Conservation (phyloP, 331 rosid species). For the Quercus lobata region DNA sequence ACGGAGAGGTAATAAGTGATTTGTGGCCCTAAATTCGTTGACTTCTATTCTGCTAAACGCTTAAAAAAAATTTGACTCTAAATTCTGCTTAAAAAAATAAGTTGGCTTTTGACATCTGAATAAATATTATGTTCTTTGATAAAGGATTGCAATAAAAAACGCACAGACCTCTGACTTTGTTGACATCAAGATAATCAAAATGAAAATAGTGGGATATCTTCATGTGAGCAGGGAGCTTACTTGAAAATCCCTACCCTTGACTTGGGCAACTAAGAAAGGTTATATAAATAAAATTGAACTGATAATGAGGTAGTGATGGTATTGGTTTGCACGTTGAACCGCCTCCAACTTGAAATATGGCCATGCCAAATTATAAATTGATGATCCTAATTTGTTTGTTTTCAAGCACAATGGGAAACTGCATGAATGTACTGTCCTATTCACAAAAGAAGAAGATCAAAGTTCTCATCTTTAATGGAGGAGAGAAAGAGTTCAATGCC, state of each 20-base stretch:
- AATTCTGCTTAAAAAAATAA: not conserved
- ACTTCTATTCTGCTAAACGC: not conserved
- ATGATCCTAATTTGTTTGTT: not conserved
- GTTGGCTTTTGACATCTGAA: not conserved
- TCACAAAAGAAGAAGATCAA: slow-evolving; percentile 15
- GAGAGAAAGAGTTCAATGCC: slow-evolving; percentile 6
- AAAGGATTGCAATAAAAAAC: not conserved
- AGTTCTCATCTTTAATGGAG: slow-evolving; percentile 14
- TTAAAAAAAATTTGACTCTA: not conserved
- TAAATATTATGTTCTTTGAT: not conserved
- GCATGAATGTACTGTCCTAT: slow-evolving; percentile 7
- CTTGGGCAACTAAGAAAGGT: not conserved
- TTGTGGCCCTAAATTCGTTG: not conserved
- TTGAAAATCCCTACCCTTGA: not conserved
- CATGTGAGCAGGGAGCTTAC: not conserved
- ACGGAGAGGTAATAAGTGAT: not conserved
- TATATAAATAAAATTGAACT: not conserved
- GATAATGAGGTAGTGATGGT: not conserved
- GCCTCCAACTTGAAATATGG: not conserved
- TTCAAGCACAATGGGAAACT: slow-evolving; percentile 31
- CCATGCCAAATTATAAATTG: slow-evolving; percentile 7
- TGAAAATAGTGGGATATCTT: not conserved
- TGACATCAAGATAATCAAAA: too few species aligned
- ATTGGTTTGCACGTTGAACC: slow-evolving; percentile 26
- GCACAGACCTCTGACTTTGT: slow-evolving; percentile 2